Base-by-base conservation (phyloP, 2,329 filamentous ascomycete genomes). In the Septoria linicola region DNA sequence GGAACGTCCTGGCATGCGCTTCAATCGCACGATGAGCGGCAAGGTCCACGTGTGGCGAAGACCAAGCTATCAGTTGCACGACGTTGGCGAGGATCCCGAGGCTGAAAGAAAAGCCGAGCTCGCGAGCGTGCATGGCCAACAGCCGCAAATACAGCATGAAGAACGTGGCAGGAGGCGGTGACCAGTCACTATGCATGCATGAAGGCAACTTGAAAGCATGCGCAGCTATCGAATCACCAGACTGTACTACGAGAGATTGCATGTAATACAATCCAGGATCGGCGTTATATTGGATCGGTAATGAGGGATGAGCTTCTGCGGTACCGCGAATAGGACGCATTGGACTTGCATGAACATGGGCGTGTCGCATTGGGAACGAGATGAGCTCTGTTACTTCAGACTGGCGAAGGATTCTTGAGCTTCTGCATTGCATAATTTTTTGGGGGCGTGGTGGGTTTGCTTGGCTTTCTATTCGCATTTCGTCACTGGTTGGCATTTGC, bases 41-140 rank as follows among this genome's bases (percentile, higher is more conserved):
- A 65, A 64, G 44, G 25, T 53, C 30, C 65, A 68, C 43, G 54
- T 57, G 7, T 68, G 65, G 65, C 41, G 56, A 32, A 54, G 64
- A 43, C 65, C 65, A n/a, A 59, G 62, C 41, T 57, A 51, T 44
- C 51, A 63, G 17, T 54, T 68, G 7, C 62, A 59, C 40, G 47
- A 63, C 6, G 55, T 67, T 8, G 58, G 61, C 13, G 65, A 68
- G 41, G 59, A 62, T 14, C 40, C 54, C 16, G 64, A 63, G 34
- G 63, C 55, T 11, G 64, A 64, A 50, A 32, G 51, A 4, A 55
- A 46, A 47, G 62, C 61, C 5, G 62, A 64, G 41, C 45, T 54
- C 51, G 37, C 39, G 25, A 41, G 45, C 43, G 46, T 48, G 31
- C 51, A 49, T 41, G 47, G 45, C 19, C 27, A 45, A 13, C 39